A percentile compares a stretch with the other conserved stretches of the same genome.
Conservation (phyloP, 495 filamentous ascomycete genomes). For the Wilcoxina mikolae region DNA sequence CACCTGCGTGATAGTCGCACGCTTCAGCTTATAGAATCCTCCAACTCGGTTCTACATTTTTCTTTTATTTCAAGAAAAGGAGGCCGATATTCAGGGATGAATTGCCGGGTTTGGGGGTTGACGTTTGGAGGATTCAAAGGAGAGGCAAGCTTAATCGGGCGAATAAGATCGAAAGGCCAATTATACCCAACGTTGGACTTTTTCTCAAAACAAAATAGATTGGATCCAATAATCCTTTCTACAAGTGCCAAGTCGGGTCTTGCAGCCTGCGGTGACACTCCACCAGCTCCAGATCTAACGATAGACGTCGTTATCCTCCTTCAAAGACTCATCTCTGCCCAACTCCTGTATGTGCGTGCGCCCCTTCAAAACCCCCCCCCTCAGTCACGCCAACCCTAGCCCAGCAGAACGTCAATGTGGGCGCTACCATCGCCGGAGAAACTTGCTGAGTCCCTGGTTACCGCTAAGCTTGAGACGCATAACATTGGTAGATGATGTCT, state of each 20-base stretch:
- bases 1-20: background rate
- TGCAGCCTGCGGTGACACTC: background rate
- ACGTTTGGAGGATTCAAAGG: background rate
- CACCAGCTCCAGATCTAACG: background rate
- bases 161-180: background rate
- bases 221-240: background rate
- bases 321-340: background rate
- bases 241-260: background rate
- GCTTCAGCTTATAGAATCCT: background rate
- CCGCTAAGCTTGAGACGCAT: background rate
- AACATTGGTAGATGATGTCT: background rate
- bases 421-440: background rate
- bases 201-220: background rate
- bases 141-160: background rate
- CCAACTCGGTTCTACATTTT: background rate
- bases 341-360: slow-evolving; percentile 1
- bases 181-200: background rate
- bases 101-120: background rate
- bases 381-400: background rate
- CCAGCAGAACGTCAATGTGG: background rate
- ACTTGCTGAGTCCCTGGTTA: background rate
- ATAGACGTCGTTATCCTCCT: background rate
- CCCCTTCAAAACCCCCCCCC: background rate
- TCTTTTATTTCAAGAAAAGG: background rate
- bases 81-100: slow-evolving; percentile 2